Base-by-base conservation (phyloP, 2,329 filamentous ascomycete species). In the Colletotrichum lupini region DNA sequence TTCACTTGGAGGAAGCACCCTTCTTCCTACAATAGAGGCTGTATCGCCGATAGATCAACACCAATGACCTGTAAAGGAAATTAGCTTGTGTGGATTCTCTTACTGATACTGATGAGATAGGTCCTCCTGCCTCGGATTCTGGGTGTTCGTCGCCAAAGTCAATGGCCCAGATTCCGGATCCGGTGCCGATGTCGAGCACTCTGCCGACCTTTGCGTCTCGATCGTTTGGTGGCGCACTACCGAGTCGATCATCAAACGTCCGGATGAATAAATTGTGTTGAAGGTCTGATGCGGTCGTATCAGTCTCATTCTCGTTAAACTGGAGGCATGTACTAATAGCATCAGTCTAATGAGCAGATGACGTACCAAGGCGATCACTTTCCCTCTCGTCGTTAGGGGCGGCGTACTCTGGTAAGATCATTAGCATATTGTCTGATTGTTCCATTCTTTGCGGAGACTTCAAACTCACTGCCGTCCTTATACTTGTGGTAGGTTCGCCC, bases 1-100 rank as follows among this genome's bases (percentile, higher is more conserved):
- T 30, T 19, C 1, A 2, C 76, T 79, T 3, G 2, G 19, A n/a
- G 7, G 26, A 35, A 19, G 30, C 2, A 3, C 8, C 8, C 30
- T 32, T 32, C 30, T 32, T 11, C 30, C 30, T 32, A 32, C 30
- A 32, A 32, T 32, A 32, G 30, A 4, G 6, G 5, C 70, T 91
- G 89, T 12, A 89, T 88, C 0, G 89, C 88, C 19, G 87, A 90
- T 1, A 91, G 82, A 75, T 91, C 89, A 2, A 88, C 87, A 5
- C 89, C 89, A 49, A 85, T 84, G 1, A 81, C 89, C 82, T 80
- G 82, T 30, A 49, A 79, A 84, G 65, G 83, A 79, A n/a, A 87
- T 86, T 58, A 87, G 84, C 1, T 81, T 70, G 62, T 87, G 79
- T 72, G 2, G 8, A 35, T 59, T 3, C n/a, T n/a, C 14, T 9